These are phyloP conservation scores for Eudorina sp. DNA, from an alignment of 139 green algal species.

Conservation along the genomic window DNA sequence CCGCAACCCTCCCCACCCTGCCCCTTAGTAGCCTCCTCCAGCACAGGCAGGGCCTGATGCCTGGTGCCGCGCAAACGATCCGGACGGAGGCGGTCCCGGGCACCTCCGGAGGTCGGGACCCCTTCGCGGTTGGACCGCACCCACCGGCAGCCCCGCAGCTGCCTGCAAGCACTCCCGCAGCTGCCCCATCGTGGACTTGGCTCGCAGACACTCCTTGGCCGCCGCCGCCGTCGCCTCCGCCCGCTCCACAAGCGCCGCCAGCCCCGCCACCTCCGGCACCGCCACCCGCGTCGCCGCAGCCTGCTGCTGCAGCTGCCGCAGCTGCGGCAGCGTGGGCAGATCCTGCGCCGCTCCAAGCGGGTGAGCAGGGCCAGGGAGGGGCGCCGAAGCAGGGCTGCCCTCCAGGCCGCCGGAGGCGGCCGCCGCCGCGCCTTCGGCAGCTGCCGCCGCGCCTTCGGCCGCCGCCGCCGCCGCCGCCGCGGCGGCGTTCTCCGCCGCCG, in stretches of 20 bases:
- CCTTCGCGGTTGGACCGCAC: too few relatives aligned
- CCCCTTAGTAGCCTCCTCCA: too few relatives aligned
- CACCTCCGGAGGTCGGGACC: too few relatives aligned
- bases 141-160: constrained; percentile 24
- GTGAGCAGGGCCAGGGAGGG: too few relatives aligned
- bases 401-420: background rate
- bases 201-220: constrained; percentile 39
- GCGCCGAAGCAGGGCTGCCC: too few relatives aligned
- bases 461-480: background rate
- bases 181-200: constrained; percentile 47
- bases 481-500: background rate
- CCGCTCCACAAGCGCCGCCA: constrained; percentile 54
- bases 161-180: constrained; percentile 52
- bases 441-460: background rate
- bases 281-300: constrained; percentile 48
- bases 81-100: too few relatives aligned
- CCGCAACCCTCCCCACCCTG: too few relatives aligned
- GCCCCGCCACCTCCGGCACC: constrained; percentile 54
- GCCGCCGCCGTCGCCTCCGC: constrained; percentile 56
- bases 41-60: too few relatives aligned
- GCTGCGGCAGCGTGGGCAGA: background rate
- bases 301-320: constrained; percentile 55
- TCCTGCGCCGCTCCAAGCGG: background rate
- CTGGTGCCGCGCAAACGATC: too few relatives aligned
- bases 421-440: background rate